Percentiles rank a stretch among this genome's conserved stretches.
Evolutionary conservation across 2,329 filamentous ascomycete genomes (phyloP).

Genomic region (Aspergillus fischeri): DNA sequence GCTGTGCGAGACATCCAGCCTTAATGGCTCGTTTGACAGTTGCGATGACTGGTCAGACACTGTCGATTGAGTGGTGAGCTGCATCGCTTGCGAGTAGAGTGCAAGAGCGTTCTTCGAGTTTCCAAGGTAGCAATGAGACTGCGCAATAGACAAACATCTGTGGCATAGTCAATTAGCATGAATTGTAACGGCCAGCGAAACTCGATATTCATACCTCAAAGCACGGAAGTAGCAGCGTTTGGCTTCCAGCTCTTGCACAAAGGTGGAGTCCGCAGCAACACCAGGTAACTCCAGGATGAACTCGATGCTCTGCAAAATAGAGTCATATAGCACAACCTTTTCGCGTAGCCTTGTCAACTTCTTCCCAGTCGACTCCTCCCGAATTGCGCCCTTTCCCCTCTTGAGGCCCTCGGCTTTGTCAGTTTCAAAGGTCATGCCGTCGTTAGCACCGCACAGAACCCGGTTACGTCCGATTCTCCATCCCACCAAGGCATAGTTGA

Average conservation of each 20-base stretch:
- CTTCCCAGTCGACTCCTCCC: slow-evolving; percentile 66
- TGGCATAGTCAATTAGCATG: slow-evolving; percentile 13
- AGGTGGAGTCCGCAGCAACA: slow-evolving; percentile 74
- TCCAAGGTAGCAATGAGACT: slow-evolving; percentile 72
- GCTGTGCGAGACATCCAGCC: slow-evolving; percentile 60
- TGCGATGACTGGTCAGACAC: slow-evolving; percentile 43
- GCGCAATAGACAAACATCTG: slow-evolving; percentile 77
- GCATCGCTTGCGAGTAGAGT: slow-evolving; percentile 68
- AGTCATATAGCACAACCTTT: slow-evolving; percentile 84
- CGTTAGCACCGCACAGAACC: slow-evolving; percentile 75
- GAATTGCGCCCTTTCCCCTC: slow-evolving; percentile 47
- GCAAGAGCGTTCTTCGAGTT: slow-evolving; percentile 78
- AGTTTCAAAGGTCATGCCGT: slow-evolving; percentile 61
- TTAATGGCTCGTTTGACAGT: slow-evolving; percentile 52
- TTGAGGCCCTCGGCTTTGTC: slow-evolving; percentile 48
- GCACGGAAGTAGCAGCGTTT: slow-evolving; percentile 82
- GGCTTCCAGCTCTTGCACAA: slow-evolving; percentile 72
- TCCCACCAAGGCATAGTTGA: slow-evolving; percentile 89
- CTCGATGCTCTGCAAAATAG: slow-evolving; percentile 83
- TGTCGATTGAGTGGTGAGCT: slow-evolving; percentile 54
- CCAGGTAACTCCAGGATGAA: slow-evolving; percentile 86
- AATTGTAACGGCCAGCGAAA: not conserved
- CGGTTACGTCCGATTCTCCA: slow-evolving; percentile 94
- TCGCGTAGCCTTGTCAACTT: slow-evolving; percentile 79
- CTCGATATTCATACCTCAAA: slow-evolving; percentile 60